Conservation (phyloP, 2,329 filamentous ascomycete species). For the Thelonectria rubi region DNA sequence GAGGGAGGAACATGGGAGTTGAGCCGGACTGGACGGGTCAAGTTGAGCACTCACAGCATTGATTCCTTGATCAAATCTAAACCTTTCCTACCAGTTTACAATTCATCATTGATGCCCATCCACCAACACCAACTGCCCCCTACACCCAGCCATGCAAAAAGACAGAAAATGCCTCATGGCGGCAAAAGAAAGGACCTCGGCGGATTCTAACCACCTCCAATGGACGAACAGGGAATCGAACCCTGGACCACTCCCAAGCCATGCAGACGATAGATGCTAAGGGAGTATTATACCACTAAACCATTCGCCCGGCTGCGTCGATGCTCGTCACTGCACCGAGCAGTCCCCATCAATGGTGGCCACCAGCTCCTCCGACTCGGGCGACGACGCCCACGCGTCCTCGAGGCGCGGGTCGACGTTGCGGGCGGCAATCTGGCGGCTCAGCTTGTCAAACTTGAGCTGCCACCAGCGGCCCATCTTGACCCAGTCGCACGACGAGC, state of each 20-base stretch:
- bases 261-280: conserved; percentile 3
- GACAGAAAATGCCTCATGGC: not conserved
- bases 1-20: too few species aligned
- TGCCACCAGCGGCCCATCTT: conserved; percentile 24
- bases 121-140: not conserved
- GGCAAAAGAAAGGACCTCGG: conserved; percentile 8
- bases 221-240: conserved; percentile 18
- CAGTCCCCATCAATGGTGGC: conserved; percentile 7
- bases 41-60: not conserved
- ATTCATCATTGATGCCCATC: not conserved
- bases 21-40: too few species aligned
- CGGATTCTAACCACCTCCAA: conserved; percentile 1
- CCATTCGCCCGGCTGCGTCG: conserved; percentile 5
- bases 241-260: conserved; percentile 12
- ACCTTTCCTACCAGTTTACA: not conserved
- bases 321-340: conserved; percentile 8
- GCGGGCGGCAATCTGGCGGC: not conserved
- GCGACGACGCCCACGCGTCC: not conserved
- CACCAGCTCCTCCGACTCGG: not conserved
- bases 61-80: not conserved
- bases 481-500: conserved; percentile 17
- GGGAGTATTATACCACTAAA: conserved; percentile 14
- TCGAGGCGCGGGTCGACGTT: not conserved
- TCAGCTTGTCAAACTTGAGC: conserved; percentile 7
- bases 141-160: not conserved